phyloP scores from a whole-genome alignment of 2,329 filamentous ascomycete species.

The Diaporthe caulivora region DNA sequence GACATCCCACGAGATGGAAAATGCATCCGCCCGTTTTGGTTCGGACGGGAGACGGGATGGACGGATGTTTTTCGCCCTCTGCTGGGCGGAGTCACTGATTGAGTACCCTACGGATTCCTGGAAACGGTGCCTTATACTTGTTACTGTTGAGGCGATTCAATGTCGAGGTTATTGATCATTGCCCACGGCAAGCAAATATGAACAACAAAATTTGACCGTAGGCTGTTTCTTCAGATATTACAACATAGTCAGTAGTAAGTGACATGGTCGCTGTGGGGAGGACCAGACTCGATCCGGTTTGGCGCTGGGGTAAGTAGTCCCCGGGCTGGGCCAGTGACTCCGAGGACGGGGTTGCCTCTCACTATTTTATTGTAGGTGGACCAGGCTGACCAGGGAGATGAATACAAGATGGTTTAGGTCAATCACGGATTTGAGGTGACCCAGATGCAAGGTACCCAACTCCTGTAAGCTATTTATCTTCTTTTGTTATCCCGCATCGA shows the following conservation, averaged over 20 bases:
- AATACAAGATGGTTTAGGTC: not conserved
- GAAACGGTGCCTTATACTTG: no score
- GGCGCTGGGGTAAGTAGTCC: slow-evolving; percentile 11
- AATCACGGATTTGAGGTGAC: not conserved
- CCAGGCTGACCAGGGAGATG: slow-evolving; percentile 1
- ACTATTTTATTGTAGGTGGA: not conserved
- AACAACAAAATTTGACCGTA: no score
- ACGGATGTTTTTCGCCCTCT: not conserved
- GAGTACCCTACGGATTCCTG: not conserved
- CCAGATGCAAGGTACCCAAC: slow-evolving; percentile 2
- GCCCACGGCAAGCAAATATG: no score
- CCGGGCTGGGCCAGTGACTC: slow-evolving; percentile 3
- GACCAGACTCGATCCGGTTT: slow-evolving; percentile 11
- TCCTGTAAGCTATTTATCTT: not conserved
- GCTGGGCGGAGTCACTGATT: not conserved
- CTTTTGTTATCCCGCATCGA: not conserved
- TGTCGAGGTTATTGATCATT: not conserved
- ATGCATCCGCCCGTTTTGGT: slow-evolving; percentile 24
- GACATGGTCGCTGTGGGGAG: slow-evolving; percentile 11
- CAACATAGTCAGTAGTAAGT: not conserved
- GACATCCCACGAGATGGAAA: slow-evolving; percentile 32
- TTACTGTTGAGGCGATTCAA: not conserved
- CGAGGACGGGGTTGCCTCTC: slow-evolving; percentile 14
- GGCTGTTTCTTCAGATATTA: not conserved
- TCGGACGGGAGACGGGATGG: slow-evolving; percentile 14